Evolutionary conservation across 768 basidiomycete species (phyloP).

Genomic region (Rhodotorula paludigena): DNA sequence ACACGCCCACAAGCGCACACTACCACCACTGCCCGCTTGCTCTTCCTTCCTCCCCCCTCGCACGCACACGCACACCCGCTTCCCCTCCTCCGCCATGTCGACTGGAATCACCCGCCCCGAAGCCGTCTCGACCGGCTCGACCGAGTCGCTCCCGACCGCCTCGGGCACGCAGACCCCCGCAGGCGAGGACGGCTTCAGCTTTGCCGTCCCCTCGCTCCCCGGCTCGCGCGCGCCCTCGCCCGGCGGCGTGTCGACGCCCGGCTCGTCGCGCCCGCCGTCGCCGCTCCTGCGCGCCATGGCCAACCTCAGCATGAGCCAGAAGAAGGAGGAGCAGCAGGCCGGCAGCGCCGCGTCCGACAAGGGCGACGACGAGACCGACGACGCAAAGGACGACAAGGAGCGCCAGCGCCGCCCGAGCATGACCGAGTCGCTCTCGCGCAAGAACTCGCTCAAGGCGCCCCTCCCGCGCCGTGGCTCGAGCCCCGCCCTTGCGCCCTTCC

Average conservation of each 20-base stretch:
- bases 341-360: neutral
- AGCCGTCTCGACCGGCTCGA: constrained; percentile 32
- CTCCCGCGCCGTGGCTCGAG: constrained; percentile 24
- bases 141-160: constrained; percentile 17
- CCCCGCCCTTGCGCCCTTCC: constrained; percentile 35
- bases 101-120: constrained; percentile 15
- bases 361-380: neutral
- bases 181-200: constrained; percentile 5
- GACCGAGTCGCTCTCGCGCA: constrained; percentile 31
- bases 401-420: constrained; percentile 17
- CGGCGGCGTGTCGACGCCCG: constrained; percentile 20
- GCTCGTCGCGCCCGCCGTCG: constrained; percentile 38
- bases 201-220: constrained; percentile 28
- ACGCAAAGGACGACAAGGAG: constrained; percentile 1
- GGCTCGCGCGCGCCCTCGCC: constrained; percentile 34
- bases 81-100: neutral
- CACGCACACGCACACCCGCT: neutral
- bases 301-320: constrained; percentile 30
- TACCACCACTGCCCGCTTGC: too few species aligned
- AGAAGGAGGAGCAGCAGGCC: constrained; percentile 3
- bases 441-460: constrained; percentile 34
- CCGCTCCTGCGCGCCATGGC: constrained; percentile 34
- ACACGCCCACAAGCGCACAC: too few species aligned
- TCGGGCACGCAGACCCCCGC: constrained; percentile 14
- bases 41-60: neutral